Evolutionary conservation across 2,329 filamentous ascomycete genomes (phyloP).

Genomic region (Botrytis byssoidea): DNA sequence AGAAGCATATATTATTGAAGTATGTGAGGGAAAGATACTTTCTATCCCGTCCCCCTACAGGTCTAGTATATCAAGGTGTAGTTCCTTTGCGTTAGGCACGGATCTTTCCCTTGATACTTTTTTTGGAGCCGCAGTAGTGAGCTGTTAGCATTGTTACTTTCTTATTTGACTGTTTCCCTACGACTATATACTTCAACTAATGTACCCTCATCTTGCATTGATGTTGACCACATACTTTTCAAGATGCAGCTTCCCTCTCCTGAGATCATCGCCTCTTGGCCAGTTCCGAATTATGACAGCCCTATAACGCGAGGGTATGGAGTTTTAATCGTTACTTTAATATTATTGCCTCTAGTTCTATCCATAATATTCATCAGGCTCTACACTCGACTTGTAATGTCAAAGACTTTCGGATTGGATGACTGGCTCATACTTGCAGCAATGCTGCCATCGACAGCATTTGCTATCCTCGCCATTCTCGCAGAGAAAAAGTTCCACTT

Average conservation of each 20-base stretch:
- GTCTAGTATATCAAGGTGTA: not conserved
- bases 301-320: slow-evolving; percentile 46
- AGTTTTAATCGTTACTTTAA: slow-evolving; percentile 45
- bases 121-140: not conserved
- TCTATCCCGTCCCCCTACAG: not conserved
- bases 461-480: slow-evolving; percentile 39
- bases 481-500: slow-evolving; percentile 39
- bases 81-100: not conserved
- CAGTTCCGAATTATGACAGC: slow-evolving; percentile 47
- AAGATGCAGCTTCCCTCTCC: slow-evolving; percentile 19
- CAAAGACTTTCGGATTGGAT: slow-evolving; percentile 48
- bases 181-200: not conserved
- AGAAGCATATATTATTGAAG: not conserved
- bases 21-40: not conserved
- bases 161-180: not conserved
- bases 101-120: not conserved
- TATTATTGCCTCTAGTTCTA: slow-evolving; percentile 43
- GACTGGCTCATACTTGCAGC: slow-evolving; percentile 45
- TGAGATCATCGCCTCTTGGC: slow-evolving; percentile 28
- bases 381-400: slow-evolving; percentile 47
- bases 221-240: not conserved
- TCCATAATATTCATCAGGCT: slow-evolving; percentile 45
- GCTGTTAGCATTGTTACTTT: not conserved
- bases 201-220: not conserved
- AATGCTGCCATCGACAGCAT: slow-evolving; percentile 39